phyloP scores from a whole-genome alignment of 2,329 filamentous ascomycete species.

The Immersiporthe knoxdaviesiana region DNA sequence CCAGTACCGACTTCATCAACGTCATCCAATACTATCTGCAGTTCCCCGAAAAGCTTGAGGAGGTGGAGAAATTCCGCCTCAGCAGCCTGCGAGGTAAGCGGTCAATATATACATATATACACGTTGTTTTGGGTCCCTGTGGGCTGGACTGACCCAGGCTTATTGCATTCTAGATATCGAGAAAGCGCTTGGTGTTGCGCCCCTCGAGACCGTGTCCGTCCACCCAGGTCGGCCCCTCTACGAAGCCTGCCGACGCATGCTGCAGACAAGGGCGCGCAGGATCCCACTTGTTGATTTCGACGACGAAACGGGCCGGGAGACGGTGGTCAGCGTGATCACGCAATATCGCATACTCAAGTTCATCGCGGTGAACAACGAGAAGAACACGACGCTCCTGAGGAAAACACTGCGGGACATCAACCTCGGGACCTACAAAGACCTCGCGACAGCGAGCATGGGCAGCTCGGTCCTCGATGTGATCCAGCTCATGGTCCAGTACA shows the following conservation, averaged over 20 bases:
- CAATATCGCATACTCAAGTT: conserved; percentile 99
- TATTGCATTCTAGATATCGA: conserved; percentile 74
- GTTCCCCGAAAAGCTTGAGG: conserved; percentile 84
- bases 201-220: conserved; percentile 94
- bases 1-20: conserved; percentile 97
- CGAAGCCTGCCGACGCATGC: conserved; percentile 92
- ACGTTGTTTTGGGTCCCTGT: neutral
- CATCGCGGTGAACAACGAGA: conserved; percentile 88
- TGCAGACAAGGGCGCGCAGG: conserved; percentile 87
- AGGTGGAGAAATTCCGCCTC: conserved; percentile 91
- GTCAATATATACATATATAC: conserved; percentile 25
- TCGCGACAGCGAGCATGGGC: conserved; percentile 85
- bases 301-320: conserved; percentile 88
- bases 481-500: conserved; percentile 86
- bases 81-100: conserved; percentile 83
- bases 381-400: conserved; percentile 84
- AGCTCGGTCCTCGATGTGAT: conserved; percentile 94
- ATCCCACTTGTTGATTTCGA: conserved; percentile 94
- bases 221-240: conserved; percentile 89
- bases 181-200: conserved; percentile 85
- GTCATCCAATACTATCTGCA: conserved; percentile 99
- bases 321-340: conserved; percentile 95
- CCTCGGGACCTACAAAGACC: conserved; percentile 79
- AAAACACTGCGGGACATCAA: conserved; percentile 84
- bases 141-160: conserved; percentile 26